Base-by-base conservation (phyloP, 306 rosid genomes). In the Lupinus albus region DNA sequence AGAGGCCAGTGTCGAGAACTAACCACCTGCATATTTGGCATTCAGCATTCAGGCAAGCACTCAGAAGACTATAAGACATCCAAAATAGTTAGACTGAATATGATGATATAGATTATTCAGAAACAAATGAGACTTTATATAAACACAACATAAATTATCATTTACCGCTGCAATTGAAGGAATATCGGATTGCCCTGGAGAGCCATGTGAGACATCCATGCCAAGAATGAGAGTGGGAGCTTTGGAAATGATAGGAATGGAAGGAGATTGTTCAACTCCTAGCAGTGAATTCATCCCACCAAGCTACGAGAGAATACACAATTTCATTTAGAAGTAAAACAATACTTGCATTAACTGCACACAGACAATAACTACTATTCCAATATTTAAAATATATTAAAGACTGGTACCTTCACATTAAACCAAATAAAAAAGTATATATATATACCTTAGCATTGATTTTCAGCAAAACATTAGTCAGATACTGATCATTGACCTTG, bases 201-300 rank as follows among this genome's bases (percentile, higher is more conserved):
- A 90, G 11, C 97, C 99, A 73, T 93, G 99, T 0, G 97, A 93
- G 0, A 93, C 99, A 50, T 93, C 99, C 99, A 93, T 93, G 12
- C 97, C 99, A 53, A 94, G 76, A 53, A 94, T 88, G 47, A 94
- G 67, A 1, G 99, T 90, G 6, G 99, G 99, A 13, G 35, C 75
- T 78, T 77, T 88, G 16, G 96, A 94, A 14, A 94, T 86, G 69
- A 86, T 5, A 4, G 99, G 97, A 20, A 94, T 88, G 12, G 91
- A 81, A 32, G 90, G 88, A 30, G 78, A 5, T 41, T 64, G 78
- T 33, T 94, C 99, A 57, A 86, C 79, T 0, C 92, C 83, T 62
- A 90, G 69, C 74, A 88, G 0, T 0, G 99, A 90, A 68, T 94
- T 94, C 65, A 94, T 73, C 6, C 99, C 99, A 15, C 99, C 99